Percentiles rank a stretch among this genome's conserved stretches.
phyloP scores from a whole-genome alignment of 2,329 filamentous ascomycete species.

The Colletotrichum eremochloae region DNA sequence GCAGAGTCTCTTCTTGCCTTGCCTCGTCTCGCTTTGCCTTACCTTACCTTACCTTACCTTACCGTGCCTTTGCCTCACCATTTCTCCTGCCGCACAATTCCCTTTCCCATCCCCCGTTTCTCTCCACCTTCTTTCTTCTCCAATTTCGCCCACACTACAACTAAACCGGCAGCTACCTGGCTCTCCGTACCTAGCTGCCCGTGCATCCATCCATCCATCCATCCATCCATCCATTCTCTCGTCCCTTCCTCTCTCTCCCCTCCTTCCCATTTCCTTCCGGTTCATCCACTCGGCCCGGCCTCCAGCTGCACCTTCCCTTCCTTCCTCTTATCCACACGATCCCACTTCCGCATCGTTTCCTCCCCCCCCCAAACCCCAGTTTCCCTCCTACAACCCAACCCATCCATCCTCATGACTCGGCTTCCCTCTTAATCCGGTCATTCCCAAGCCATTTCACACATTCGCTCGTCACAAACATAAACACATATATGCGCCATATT shows the following conservation, averaged over 20 bases:
- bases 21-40: background rate
- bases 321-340: slow-evolving; percentile 36
- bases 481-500: slow-evolving; percentile 7
- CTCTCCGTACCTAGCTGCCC: background rate
- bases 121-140: background rate
- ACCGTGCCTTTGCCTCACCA: background rate
- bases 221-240: slow-evolving; percentile 5
- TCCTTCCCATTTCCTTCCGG: slow-evolving; percentile 8
- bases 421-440: slow-evolving; percentile 26
- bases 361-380: slow-evolving; percentile 23
- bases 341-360: slow-evolving; percentile 35
- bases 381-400: slow-evolving; percentile 28
- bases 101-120: background rate
- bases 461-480: slow-evolving; percentile 6
- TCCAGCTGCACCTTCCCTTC: slow-evolving; percentile 24
- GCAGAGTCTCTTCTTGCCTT: background rate
- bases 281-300: slow-evolving; percentile 15
- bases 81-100: slow-evolving; percentile 5
- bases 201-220: slow-evolving; percentile 6
- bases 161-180: background rate
- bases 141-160: slow-evolving; percentile 10
- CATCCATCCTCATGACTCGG: slow-evolving; percentile 27
- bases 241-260: slow-evolving; percentile 6
- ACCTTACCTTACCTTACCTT: background rate
- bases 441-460: slow-evolving; percentile 11